Conservation (phyloP, 768 basidiomycete genomes). For the Rhizopogon vulgaris region DNA sequence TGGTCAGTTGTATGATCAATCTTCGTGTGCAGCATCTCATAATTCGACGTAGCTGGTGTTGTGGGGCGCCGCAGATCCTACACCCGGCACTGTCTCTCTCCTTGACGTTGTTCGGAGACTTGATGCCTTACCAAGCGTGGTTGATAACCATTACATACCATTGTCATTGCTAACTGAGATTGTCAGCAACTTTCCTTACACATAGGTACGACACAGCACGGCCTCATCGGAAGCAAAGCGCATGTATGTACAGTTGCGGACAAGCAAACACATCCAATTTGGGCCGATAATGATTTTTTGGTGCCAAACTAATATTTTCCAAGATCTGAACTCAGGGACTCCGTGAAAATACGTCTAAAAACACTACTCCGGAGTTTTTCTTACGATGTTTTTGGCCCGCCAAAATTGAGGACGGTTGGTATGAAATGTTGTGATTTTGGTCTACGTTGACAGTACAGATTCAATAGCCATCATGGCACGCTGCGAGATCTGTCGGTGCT, state of each 20-base stretch:
- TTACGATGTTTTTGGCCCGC: too few species aligned
- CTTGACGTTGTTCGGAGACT: slow-evolving; percentile 53
- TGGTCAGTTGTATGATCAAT: slow-evolving; percentile 37
- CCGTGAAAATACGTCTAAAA: too few species aligned
- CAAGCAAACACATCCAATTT: too few species aligned
- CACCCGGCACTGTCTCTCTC: slow-evolving; percentile 50
- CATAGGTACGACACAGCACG: slow-evolving; percentile 35
- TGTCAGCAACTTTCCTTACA: background rate
- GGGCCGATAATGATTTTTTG: slow-evolving; percentile 16
- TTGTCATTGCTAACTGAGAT: slow-evolving; percentile 77
- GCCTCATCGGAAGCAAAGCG: slow-evolving; percentile 73
- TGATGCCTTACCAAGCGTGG: slow-evolving; percentile 45
- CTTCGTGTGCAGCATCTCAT: background rate
- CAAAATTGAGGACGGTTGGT: too few species aligned
- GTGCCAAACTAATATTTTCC: too few species aligned
- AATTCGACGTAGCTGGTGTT: slow-evolving; percentile 19
- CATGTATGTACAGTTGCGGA: too few species aligned
- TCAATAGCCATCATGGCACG: too few species aligned
- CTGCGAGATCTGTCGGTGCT: too few species aligned
- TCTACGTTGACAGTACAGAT: too few species aligned
- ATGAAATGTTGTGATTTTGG: too few species aligned
- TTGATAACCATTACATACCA: slow-evolving; percentile 66
- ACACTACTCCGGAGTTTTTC: too few species aligned
- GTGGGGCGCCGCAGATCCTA: slow-evolving; percentile 54
- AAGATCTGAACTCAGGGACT: too few species aligned